Evolutionary conservation across 2,329 filamentous ascomycete genomes (phyloP), one percentile per base, ranked within the genome.

Genomic region (Ilyonectria sp.): DNA sequence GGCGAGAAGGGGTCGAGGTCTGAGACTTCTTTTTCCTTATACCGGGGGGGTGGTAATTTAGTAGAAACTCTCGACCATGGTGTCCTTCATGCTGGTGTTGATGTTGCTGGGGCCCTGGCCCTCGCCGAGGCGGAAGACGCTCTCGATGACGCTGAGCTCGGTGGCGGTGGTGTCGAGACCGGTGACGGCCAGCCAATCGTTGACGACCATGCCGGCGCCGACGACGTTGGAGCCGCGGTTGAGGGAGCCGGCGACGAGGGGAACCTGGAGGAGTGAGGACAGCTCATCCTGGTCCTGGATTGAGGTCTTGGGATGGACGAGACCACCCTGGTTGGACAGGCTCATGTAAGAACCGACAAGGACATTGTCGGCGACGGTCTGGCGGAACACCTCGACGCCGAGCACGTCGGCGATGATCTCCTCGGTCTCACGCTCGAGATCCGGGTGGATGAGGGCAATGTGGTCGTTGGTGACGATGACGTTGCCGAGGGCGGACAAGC

Each of bases 31-130:
- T 58, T 29, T 29, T 21, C 55, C 33, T 46, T 17, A 21, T 35
- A 13, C n/a, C 11, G 29, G 11, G 21, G 43, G 21, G 26, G 46
- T 65, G 26, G 46, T 65, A 54, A 49, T 63, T 87, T 88, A 99
- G 86, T 99, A 99, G 86, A 98, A 99, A 77, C 94, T 97, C 87
- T 99, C 96, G 69, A 99, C 96, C 90, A 99, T 97, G 73, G 94
- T 96, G 82, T 98, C 95, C 89, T 98, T 98, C 86, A 98, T 91
- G 75, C 85, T 91, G 59, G 91, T 93, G 81, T 93, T 93, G 84
- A 95, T 94, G 76, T 89, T 91, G 77, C 90, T 90, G 57, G 94
- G 92, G 7, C 90, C 94, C 73, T 91, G 88, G 60, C 94, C 94
- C 86, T 98, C 95, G 71, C 95, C 95, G 53, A 99, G 86, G 77